phyloP scores from a whole-genome alignment of 1,139 yeast species.

The Geotrichum histeridarum region DNA sequence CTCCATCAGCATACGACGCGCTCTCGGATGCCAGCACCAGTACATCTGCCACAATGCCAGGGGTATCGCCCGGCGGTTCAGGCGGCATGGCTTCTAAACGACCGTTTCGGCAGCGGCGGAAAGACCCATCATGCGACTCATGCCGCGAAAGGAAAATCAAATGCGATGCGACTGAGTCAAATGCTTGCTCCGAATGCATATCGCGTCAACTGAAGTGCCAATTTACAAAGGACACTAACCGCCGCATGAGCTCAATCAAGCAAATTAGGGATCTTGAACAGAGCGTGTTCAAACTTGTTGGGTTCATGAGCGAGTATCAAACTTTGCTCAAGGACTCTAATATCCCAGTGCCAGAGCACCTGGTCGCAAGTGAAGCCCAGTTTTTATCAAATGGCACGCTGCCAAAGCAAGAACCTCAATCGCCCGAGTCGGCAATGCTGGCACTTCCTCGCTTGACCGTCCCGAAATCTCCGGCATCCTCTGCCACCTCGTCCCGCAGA shows the following conservation, averaged over 20 bases:
- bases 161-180: conserved; percentile 33
- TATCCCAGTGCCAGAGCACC: conserved; percentile 25
- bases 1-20: conserved; percentile 9
- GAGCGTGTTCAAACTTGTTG: conserved; percentile 20
- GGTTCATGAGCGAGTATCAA: conserved; percentile 22
- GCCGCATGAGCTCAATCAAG: conserved; percentile 28
- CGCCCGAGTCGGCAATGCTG: neutral
- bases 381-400: conserved; percentile 6
- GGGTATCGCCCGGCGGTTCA: neutral
- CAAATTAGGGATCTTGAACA: conserved; percentile 26
- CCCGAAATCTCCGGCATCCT: conserved; percentile 11
- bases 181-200: conserved; percentile 33
- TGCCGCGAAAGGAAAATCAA: conserved; percentile 36
- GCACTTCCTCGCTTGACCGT: conserved; percentile 1
- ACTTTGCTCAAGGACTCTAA: conserved; percentile 20
- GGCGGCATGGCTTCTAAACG: conserved; percentile 21
- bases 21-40: conserved; percentile 1
- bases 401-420: neutral
- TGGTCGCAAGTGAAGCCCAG: conserved; percentile 22
- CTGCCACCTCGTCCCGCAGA: conserved; percentile 5
- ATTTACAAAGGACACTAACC: conserved; percentile 31
- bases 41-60: neutral
- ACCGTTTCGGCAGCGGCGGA: conserved; percentile 32
- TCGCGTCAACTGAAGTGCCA: conserved; percentile 32
- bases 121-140: conserved; percentile 36